A percentile compares a stretch with the other conserved stretches of the same genome.
These are phyloP conservation scores for Tolypocladium endophyticum DNA, from an alignment of 2,329 filamentous ascomycete genomes.

Conservation along the genomic window DNA sequence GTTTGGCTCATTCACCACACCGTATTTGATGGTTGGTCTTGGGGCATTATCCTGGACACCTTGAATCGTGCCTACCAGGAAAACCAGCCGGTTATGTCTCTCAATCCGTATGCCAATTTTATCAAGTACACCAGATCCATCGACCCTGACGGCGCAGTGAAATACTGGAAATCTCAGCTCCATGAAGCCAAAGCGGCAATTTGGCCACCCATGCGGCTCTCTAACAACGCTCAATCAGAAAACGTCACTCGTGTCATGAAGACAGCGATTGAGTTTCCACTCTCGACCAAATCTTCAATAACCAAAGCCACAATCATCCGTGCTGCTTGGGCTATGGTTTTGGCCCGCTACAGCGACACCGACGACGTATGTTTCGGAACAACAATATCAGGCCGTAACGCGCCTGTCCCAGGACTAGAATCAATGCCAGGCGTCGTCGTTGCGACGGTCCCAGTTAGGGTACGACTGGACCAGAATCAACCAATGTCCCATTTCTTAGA, in stretches of 20 bases:
- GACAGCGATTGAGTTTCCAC: not conserved
- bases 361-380: not conserved
- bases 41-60: not conserved
- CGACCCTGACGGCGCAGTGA: not conserved
- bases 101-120: not conserved
- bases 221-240: not conserved
- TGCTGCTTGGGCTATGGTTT: not conserved
- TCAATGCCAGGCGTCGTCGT: not conserved
- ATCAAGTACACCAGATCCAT: not conserved
- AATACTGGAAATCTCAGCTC: not conserved
- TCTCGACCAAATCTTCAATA: not conserved
- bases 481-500: not conserved
- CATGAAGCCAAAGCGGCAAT: not conserved
- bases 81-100: not conserved
- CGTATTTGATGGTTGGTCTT: conserved; percentile 14
- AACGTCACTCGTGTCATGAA: not conserved
- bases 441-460: not conserved
- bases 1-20: conserved; percentile 15
- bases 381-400: not conserved
- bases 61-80: not conserved
- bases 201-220: not conserved
- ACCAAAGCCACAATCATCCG: not conserved
- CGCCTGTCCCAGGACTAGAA: not conserved
- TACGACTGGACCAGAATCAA: not conserved
- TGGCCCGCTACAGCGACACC: not conserved